phyloP scores from a whole-genome alignment of 805 yeast species.

The Schwanniomyces pseudopolymorphus region DNA sequence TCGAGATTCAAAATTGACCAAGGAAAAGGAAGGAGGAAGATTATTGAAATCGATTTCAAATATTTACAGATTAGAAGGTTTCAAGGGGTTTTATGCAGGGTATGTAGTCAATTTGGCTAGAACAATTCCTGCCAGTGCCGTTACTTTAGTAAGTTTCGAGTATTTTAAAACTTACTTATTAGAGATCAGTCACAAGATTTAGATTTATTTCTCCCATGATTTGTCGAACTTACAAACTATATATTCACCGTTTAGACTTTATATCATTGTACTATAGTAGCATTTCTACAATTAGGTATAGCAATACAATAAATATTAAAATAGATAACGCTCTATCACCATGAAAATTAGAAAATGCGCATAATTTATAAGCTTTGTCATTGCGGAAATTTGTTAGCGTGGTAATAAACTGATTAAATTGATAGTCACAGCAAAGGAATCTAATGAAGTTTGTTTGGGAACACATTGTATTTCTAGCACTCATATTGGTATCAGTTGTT shows the following conservation, averaged over 20 bases:
- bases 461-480: neutral
- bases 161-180: slow-evolving; percentile 60
- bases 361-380: neutral
- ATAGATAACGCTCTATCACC: neutral
- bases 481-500: neutral
- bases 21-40: slow-evolving; percentile 11
- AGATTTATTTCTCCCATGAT: slow-evolving; percentile 1
- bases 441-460: slow-evolving; percentile 1
- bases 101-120: slow-evolving; percentile 81
- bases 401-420: neutral
- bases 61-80: slow-evolving; percentile 66
- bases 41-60: slow-evolving; percentile 33
- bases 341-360: neutral
- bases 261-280: neutral
- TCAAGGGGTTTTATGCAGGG: slow-evolving; percentile 85
- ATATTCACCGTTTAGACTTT: neutral
- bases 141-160: slow-evolving; percentile 92
- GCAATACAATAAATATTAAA: neutral
- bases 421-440: neutral
- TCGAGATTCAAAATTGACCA: slow-evolving; percentile 28
- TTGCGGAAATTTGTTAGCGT: neutral
- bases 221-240: neutral
- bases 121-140: slow-evolving; percentile 93
- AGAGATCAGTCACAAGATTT: slow-evolving; percentile 25
- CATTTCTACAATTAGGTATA: neutral